Evolutionary conservation across 495 filamentous ascomycete species (phyloP).

Genomic region (Jackrogersella minutella): DNA sequence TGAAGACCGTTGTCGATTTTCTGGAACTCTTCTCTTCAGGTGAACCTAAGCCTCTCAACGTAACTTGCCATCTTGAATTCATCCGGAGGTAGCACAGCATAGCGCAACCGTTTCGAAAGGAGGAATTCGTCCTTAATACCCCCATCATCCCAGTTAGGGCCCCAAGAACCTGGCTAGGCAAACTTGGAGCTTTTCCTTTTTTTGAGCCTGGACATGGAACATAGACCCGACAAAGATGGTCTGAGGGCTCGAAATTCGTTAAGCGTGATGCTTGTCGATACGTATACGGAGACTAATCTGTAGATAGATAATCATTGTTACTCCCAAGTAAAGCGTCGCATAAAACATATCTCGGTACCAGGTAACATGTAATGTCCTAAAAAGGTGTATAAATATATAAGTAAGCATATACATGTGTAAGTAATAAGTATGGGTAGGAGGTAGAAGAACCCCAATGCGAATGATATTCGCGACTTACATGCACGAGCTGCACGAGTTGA

Average conservation of each 20-base stretch:
- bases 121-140: conserved; percentile 27
- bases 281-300: conserved; percentile 1
- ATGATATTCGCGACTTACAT: not conserved
- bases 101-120: conserved; percentile 15
- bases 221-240: conserved; percentile 23
- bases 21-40: conserved; percentile 28
- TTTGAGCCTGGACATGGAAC: conserved; percentile 25
- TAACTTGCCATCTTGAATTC: conserved; percentile 21
- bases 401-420: not conserved
- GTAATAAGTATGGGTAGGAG: not conserved
- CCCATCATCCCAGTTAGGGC: conserved; percentile 24
- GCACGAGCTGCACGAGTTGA: not conserved
- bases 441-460: not conserved
- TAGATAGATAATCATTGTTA: not conserved
- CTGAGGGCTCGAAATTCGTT: conserved; percentile 26
- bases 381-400: conserved; percentile 7
- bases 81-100: conserved; percentile 31
- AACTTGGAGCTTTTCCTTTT: conserved; percentile 25
- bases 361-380: not conserved
- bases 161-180: conserved; percentile 24
- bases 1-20: conserved; percentile 28
- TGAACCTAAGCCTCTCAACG: conserved; percentile 19
- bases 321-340: conserved; percentile 13
- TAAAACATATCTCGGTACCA: conserved; percentile 1
- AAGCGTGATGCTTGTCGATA: conserved; percentile 16